Percentiles rank a stretch among this genome's conserved stretches.
These are phyloP conservation scores for Choiromyces venosus DNA, from an alignment of 495 filamentous ascomycete species.

Conservation along the genomic window DNA sequence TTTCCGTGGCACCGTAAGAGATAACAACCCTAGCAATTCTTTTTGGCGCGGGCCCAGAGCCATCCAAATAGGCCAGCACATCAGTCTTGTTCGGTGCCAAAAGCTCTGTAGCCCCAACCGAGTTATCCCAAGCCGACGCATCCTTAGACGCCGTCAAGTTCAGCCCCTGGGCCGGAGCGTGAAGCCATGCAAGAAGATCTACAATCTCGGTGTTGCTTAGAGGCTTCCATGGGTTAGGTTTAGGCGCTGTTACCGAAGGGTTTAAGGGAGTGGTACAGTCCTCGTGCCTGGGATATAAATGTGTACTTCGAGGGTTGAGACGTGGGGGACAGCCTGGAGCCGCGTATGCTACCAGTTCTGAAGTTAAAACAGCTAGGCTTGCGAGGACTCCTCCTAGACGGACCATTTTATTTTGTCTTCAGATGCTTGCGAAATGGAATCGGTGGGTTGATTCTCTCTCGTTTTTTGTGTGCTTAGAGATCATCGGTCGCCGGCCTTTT, in stretches of 20 bases:
- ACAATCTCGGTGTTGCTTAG: slow-evolving; percentile 43
- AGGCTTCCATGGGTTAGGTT: slow-evolving; percentile 44
- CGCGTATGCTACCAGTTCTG: background rate
- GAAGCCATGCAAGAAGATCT: slow-evolving; percentile 43
- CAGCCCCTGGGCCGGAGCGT: slow-evolving; percentile 40
- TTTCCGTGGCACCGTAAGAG: slow-evolving; percentile 44
- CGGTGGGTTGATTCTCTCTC: background rate
- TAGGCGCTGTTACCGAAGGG: slow-evolving; percentile 29
- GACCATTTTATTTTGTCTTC: background rate
- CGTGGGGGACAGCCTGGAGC: background rate
- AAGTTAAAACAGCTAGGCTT: background rate
- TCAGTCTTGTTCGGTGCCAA: slow-evolving; percentile 54
- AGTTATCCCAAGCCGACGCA: slow-evolving; percentile 44
- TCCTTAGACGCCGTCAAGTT: slow-evolving; percentile 43
- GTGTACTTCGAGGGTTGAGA: background rate
- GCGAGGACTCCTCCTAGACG: background rate
- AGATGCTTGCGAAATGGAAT: background rate
- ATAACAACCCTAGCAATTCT: slow-evolving; percentile 51
- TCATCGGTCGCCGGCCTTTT: background rate
- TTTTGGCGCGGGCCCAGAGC: slow-evolving; percentile 42
- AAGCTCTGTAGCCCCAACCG: slow-evolving; percentile 45
- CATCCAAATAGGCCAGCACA: slow-evolving; percentile 48
- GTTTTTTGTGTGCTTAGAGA: background rate
- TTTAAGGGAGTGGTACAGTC: background rate
- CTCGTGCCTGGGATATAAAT: background rate